phyloP scores from a whole-genome alignment of 2,329 filamentous ascomycete genomes.

The Pseudovirgaria hyperparasitica region DNA sequence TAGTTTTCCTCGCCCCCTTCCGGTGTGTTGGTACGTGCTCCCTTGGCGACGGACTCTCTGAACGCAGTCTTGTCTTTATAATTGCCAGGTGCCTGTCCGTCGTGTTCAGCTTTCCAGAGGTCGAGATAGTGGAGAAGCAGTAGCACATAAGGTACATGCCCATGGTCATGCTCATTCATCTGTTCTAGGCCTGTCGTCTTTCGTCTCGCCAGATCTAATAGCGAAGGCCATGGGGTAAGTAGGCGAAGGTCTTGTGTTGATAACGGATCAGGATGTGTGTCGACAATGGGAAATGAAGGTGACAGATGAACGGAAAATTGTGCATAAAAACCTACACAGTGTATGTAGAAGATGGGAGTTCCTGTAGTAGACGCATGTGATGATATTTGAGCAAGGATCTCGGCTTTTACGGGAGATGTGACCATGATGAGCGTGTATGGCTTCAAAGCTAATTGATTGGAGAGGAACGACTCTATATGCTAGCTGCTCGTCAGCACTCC shows the following conservation, averaged over 20 bases:
- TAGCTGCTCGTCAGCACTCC: conserved; percentile 12
- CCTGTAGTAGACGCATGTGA: conserved; percentile 40
- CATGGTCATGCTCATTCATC: conserved; percentile 70
- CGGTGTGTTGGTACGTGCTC: conserved; percentile 56
- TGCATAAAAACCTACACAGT: conserved; percentile 86
- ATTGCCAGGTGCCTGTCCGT: conserved; percentile 53
- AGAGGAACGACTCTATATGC: conserved; percentile 32
- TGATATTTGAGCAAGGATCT: conserved; percentile 38
- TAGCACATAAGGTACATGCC: conserved; percentile 78
- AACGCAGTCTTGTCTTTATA: conserved; percentile 86
- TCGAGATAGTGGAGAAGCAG: conserved; percentile 73
- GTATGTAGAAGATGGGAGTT: conserved; percentile 67
- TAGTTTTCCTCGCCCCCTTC: conserved; percentile 96
- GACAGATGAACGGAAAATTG: conserved; percentile 73
- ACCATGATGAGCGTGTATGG: conserved; percentile 50
- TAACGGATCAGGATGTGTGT: conserved; percentile 85
- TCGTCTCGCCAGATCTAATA: conserved; percentile 51
- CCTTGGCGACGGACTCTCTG: conserved; percentile 53
- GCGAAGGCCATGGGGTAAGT: conserved; percentile 73
- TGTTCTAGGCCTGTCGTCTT: conserved; percentile 57
- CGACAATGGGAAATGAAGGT: conserved; percentile 77
- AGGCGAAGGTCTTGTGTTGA: conserved; percentile 76
- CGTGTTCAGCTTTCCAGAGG: conserved; percentile 61
- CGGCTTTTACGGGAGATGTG: conserved; percentile 43
- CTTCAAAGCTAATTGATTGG: conserved; percentile 24